Conservation (phyloP, 2,329 filamentous ascomycete species). For the Akanthomyces muscarius region DNA sequence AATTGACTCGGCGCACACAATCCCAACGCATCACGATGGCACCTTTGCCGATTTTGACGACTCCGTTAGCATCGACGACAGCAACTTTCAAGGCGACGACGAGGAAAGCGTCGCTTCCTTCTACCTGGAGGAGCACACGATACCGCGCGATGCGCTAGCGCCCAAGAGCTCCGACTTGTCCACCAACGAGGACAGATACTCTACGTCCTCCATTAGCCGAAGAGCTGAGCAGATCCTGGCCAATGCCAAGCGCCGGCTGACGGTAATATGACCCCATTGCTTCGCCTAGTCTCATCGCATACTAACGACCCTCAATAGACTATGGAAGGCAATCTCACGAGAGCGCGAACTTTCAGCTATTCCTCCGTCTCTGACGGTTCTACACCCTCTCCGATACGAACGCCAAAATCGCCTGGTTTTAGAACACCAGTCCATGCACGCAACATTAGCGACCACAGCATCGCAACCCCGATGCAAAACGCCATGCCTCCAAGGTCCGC, state of each 20-base stretch:
- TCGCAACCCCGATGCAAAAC: conserved; percentile 22
- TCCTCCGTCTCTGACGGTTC: conserved; percentile 44
- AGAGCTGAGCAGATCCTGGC: conserved; percentile 87
- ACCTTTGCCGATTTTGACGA: conserved; percentile 61
- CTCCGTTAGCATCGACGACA: conserved; percentile 57
- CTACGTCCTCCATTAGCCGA: conserved; percentile 71
- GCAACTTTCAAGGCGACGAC: conserved; percentile 63
- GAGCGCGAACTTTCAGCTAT: conserved; percentile 63
- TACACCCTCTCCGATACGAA: conserved; percentile 49
- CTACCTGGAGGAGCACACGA: conserved; percentile 39
- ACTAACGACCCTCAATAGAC: conserved; percentile 50
- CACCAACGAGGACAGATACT: conserved; percentile 54
- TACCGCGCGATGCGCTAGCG: not conserved
- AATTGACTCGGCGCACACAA: conserved; percentile 58
- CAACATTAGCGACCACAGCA: conserved; percentile 31
- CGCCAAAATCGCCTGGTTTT: conserved; percentile 23
- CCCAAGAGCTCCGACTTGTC: conserved; percentile 6
- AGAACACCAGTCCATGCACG: conserved; percentile 25
- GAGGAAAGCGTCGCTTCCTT: conserved; percentile 62
- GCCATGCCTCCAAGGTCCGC: conserved; percentile 52
- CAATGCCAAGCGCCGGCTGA: conserved; percentile 85
- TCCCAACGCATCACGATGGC: conserved; percentile 42
- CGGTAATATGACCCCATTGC: conserved; percentile 52
- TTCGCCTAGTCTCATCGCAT: not conserved
- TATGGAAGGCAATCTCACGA: conserved; percentile 87